Conservation (phyloP, 2,329 filamentous ascomycete species). For the Penicillium sp. region DNA sequence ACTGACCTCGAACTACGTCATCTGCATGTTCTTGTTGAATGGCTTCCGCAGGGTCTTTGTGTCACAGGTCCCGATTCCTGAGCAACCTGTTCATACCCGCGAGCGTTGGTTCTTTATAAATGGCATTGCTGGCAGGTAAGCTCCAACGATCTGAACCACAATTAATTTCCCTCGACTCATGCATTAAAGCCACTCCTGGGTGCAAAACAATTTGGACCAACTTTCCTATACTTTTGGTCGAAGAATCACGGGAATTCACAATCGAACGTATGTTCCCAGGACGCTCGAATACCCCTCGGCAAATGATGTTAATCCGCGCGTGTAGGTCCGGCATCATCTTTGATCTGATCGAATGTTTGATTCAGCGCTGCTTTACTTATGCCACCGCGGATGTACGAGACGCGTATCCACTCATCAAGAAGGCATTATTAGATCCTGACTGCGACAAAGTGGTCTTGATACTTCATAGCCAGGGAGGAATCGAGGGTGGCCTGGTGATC, state of each 20-base stretch:
- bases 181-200: conserved; percentile 56
- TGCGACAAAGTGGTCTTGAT: conserved; percentile 72
- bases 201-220: conserved; percentile 69
- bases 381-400: conserved; percentile 65
- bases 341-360: conserved; percentile 73
- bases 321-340: conserved; percentile 64
- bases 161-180: conserved; percentile 1
- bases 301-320: neutral
- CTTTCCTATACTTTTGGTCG: conserved; percentile 71
- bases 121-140: conserved; percentile 56
- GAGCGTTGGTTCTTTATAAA: conserved; percentile 83
- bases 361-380: conserved; percentile 74
- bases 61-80: conserved; percentile 21
- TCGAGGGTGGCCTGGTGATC: conserved; percentile 70
- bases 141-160: conserved; percentile 42
- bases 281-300: neutral
- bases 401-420: conserved; percentile 63
- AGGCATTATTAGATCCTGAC: conserved; percentile 60
- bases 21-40: conserved; percentile 38
- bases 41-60: conserved; percentile 53
- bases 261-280: conserved; percentile 57
- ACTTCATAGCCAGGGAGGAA: conserved; percentile 74
- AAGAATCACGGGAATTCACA: conserved; percentile 71
- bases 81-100: conserved; percentile 47
- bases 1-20: conserved; percentile 28